Evolutionary conservation across 108 stramenopile genomes (phyloP).

Genomic region (Poteriospumella lacustris): DNA sequence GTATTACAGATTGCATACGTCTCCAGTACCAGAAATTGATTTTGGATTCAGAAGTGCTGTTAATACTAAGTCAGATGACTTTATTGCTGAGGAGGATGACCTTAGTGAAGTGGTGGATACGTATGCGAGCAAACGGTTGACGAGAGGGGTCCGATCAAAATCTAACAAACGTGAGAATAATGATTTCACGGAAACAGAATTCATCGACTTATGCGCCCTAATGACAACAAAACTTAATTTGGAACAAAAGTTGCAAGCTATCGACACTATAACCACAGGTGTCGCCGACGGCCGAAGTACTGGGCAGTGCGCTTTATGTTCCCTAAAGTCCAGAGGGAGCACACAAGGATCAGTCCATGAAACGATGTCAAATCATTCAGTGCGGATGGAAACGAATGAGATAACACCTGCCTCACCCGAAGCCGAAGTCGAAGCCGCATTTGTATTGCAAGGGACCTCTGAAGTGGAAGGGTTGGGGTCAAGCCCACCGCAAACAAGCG

Average conservation of each 20-base stretch:
- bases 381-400: conserved; percentile 6
- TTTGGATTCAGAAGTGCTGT: conserved; percentile 7
- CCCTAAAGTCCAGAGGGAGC: conserved; percentile 6
- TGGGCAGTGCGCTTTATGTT: conserved; percentile 6
- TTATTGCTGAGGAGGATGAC: conserved; percentile 7
- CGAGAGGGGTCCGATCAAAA: conserved; percentile 6
- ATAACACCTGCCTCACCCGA: conserved; percentile 6
- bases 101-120: conserved; percentile 7
- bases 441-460: conserved; percentile 7
- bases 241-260: conserved; percentile 7
- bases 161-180: conserved; percentile 8
- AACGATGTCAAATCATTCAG: conserved; percentile 8
- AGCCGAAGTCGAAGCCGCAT: conserved; percentile 6
- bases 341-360: conserved; percentile 7
- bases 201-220: conserved; percentile 6
- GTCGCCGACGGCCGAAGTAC: conserved; percentile 5
- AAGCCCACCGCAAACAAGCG: conserved; percentile 6
- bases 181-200: conserved; percentile 8
- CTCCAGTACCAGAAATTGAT: conserved; percentile 7
- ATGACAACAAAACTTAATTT: conserved; percentile 9
- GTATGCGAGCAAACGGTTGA: conserved; percentile 6
- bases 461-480: conserved; percentile 6
- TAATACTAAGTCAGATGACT: conserved; percentile 8
- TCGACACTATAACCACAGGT: conserved; percentile 7
- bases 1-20: conserved; percentile 8